These are phyloP conservation scores for Berkeleyomyces basicola DNA, from an alignment of 2,329 filamentous ascomycete genomes.

Conservation along the genomic window DNA sequence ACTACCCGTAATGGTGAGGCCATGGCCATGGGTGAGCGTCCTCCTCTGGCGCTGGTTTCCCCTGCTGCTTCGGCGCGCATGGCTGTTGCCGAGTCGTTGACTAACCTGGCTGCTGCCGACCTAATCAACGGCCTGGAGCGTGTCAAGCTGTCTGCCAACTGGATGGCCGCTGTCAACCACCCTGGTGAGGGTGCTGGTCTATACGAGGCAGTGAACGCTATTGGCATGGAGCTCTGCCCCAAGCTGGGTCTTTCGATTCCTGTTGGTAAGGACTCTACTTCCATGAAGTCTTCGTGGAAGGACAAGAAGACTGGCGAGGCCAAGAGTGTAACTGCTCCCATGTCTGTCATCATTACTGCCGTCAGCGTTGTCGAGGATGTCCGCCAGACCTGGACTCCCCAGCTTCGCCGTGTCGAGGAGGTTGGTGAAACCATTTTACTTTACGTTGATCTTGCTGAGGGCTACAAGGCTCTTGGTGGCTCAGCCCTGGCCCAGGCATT, in stretches of 20 bases:
- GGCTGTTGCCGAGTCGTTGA: constrained; percentile 84
- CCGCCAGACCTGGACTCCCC: constrained; percentile 82
- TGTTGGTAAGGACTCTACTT: constrained; percentile 95
- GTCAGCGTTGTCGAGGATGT: constrained; percentile 74
- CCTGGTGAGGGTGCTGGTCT: constrained; percentile 81
- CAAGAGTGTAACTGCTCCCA: constrained; percentile 80
- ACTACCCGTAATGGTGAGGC: constrained; percentile 72
- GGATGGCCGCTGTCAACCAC: constrained; percentile 96
- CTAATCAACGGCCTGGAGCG: constrained; percentile 55
- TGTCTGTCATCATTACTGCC: constrained; percentile 81
- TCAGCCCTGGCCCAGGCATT: constrained; percentile 85
- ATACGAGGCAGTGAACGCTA: constrained; percentile 85
- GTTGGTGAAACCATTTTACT: constrained; percentile 79
- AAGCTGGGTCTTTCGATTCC: constrained; percentile 84
- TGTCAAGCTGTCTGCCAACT: constrained; percentile 86
- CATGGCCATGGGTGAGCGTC: constrained; percentile 96
- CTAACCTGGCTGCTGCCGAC: constrained; percentile 75
- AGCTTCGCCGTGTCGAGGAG: constrained; percentile 66
- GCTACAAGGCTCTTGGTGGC: constrained; percentile 68
- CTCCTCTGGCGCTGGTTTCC: constrained; percentile 75
- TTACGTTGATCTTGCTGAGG: constrained; percentile 77
- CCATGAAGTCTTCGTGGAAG: constrained; percentile 96
- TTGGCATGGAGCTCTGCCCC: constrained; percentile 84
- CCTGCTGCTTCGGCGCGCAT: constrained; percentile 83
- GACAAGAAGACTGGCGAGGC: constrained; percentile 46